These are phyloP conservation scores for Talaromyces liani DNA, from an alignment of 495 filamentous ascomycete genomes.

Conservation along the genomic window DNA sequence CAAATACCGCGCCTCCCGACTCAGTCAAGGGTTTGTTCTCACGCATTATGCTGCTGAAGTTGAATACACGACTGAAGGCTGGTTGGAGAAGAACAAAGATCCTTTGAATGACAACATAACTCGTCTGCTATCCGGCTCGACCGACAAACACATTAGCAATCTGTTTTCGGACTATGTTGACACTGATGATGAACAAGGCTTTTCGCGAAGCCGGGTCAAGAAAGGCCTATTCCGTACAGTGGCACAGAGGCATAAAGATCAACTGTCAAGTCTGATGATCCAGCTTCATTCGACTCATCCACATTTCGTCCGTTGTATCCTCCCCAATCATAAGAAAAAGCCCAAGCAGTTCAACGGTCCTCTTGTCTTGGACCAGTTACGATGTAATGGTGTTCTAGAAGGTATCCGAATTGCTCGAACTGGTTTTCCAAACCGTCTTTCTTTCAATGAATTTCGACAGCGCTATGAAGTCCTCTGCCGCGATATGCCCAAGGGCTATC, in stretches of 20 bases:
- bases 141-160: conserved; percentile 71
- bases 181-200: conserved; percentile 53
- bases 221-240: conserved; percentile 97
- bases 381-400: conserved; percentile 97
- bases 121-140: conserved; percentile 72
- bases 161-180: conserved; percentile 87
- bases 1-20: conserved; percentile 83
- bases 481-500: conserved; percentile 80
- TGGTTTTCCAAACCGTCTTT: conserved; percentile 92
- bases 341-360: conserved; percentile 86
- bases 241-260: conserved; percentile 96
- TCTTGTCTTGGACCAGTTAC: conserved; percentile 87
- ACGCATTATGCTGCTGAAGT: conserved; percentile 98
- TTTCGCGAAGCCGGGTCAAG: conserved; percentile 77
- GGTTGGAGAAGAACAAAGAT: conserved; percentile 99
- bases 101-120: conserved; percentile 96
- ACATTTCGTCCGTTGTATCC: conserved; percentile 96
- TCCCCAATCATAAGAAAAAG: conserved; percentile 98
- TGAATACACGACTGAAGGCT: conserved; percentile 90
- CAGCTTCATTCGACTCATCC: conserved; percentile 94
- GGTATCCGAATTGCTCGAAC: conserved; percentile 96
- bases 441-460: conserved; percentile 89
- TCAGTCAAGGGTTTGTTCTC: conserved; percentile 91
- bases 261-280: conserved; percentile 89
- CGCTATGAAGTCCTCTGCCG: conserved; percentile 95